These are phyloP conservation scores for Eucalyptus erythrocorys DNA, from an alignment of 345 rosid genomes.

Conservation along the genomic window DNA sequence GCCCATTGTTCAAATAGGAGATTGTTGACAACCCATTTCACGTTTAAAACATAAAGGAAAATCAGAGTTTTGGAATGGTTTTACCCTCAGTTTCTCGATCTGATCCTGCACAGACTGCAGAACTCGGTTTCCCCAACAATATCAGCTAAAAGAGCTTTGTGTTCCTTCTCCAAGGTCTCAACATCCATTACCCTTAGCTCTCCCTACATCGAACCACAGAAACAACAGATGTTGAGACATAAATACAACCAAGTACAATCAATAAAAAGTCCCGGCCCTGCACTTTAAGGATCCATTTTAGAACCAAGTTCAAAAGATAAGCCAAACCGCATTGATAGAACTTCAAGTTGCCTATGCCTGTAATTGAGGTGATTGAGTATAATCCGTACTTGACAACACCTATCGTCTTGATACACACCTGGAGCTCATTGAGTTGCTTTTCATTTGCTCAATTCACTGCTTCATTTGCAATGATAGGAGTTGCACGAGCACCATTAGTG, in stretches of 20 bases:
- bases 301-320: background rate
- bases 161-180: slow-evolving; percentile 41
- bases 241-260: background rate
- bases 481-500: background rate
- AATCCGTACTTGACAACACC: background rate
- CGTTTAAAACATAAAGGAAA: background rate
- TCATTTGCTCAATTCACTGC: slow-evolving; percentile 7
- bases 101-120: slow-evolving; percentile 38
- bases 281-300: background rate
- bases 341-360: background rate
- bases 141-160: slow-evolving; percentile 37
- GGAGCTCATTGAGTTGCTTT: slow-evolving; percentile 24
- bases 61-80: background rate
- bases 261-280: background rate
- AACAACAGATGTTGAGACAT: background rate
- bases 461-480: slow-evolving; percentile 28
- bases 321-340: background rate
- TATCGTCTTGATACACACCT: slow-evolving; percentile 15
- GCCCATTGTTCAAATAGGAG: background rate
- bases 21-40: background rate
- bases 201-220: slow-evolving; percentile 15
- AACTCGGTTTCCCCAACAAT: slow-evolving; percentile 43
- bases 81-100: slow-evolving; percentile 44
- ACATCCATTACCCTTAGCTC: slow-evolving; percentile 43
- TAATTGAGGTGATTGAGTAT: background rate